Base-by-base conservation (phyloP, 345 rosid species). In the Arabis alpina region DNA sequence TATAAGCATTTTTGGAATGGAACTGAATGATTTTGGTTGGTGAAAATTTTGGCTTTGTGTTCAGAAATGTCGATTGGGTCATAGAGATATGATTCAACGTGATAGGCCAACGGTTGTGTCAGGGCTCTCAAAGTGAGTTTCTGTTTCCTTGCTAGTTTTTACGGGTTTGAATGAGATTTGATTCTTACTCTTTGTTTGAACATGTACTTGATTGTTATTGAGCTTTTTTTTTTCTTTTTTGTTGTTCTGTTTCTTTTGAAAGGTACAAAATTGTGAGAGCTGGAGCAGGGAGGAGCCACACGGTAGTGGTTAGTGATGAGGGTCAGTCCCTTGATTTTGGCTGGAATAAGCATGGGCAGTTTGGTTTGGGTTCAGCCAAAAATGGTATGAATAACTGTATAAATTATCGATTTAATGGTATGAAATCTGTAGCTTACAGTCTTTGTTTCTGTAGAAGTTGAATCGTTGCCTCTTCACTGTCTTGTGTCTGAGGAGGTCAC, bases 11-110 rank as follows among this genome's bases (percentile, higher is more conserved):
- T 68, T 10, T 56, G 32, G 2, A 9, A 28, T 32, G 30, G 28
- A 13, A 24, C 42, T 72, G 37, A 61, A 13, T 65, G 30, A n/a
- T n/a, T n/a, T n/a, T n/a, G n/a, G n/a, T n/a, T n/a, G n/a, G n/a
- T n/a, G n/a, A n/a, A n/a, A n/a, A 14, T 43, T 36, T 68, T 16
- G 54, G 57, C n/a, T 79, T 39, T 77, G 27, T 80, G 43, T 77
- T 72, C 87, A 94, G 99, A 94, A 84, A 77, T 98, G 97, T 49
- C 99, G 91, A 63, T 82, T 94, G 64, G 99, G 99, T 48, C 99
- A 94, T 72, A 98, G 98, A 70, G 99, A 94, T 82, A 77, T 45
- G 73, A 81, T 89, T 24, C 97, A 81, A 86, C 96, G 97, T 10
- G 97, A 91, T 71, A 82, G 95, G 71, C 99, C 99, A 1, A 94